These are phyloP conservation scores for Suhomyces anneliseae DNA, from an alignment of 1,139 yeast genomes.

Conservation along the genomic window DNA sequence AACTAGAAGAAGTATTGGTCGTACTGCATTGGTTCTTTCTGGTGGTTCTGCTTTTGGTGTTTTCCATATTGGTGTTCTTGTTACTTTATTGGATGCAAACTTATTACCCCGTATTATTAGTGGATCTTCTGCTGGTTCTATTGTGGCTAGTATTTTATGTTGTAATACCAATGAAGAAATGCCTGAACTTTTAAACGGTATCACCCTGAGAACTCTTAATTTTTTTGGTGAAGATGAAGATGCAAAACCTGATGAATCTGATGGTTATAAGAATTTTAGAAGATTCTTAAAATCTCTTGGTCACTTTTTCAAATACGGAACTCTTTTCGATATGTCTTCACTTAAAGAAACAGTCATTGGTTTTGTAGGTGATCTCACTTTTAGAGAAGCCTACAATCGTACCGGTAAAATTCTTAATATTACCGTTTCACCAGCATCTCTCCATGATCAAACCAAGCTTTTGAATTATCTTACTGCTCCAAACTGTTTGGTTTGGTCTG, in stretches of 20 bases:
- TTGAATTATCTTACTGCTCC: constrained; percentile 51
- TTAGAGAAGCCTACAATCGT: constrained; percentile 58
- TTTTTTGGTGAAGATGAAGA: constrained; percentile 46
- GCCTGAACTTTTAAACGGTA: constrained; percentile 50
- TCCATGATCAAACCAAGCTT: constrained; percentile 59
- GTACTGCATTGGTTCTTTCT: constrained; percentile 87
- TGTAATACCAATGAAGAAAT: constrained; percentile 79
- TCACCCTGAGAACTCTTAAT: constrained; percentile 61
- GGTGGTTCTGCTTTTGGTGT: constrained; percentile 97
- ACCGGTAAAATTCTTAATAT: constrained; percentile 59
- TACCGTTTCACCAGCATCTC: constrained; percentile 57
- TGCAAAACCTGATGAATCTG: constrained; percentile 9
- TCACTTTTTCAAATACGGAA: constrained; percentile 75
- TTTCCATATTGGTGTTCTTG: constrained; percentile 87
- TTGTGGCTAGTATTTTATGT: constrained; percentile 85
- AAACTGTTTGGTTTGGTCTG: constrained; percentile 65
- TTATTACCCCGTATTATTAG: constrained; percentile 86
- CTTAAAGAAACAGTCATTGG: constrained; percentile 71
- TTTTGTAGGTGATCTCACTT: constrained; percentile 86
- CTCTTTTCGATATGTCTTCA: constrained; percentile 80
- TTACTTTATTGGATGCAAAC: constrained; percentile 71
- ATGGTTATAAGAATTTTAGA: constrained; percentile 35
- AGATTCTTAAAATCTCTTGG: constrained; percentile 33
- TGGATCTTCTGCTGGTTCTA: constrained; percentile 96
- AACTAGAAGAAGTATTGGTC: constrained; percentile 86